phyloP scores from a whole-genome alignment of 176 grass and related monocot species.

The Cenchrus fungigraminus region DNA sequence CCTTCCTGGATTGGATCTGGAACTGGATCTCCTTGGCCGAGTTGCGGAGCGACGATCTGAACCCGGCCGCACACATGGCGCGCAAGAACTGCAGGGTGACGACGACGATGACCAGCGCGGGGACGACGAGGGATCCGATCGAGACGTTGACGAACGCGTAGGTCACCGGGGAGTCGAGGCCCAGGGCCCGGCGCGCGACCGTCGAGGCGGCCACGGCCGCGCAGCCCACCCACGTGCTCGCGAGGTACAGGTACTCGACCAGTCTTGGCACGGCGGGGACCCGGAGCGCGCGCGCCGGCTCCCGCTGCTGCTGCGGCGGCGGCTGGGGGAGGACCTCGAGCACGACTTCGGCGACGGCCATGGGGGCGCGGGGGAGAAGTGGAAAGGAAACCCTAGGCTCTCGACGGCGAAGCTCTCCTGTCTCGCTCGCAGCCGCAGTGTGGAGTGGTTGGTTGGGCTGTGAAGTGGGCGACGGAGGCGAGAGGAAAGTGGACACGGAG shows the following conservation, averaged over 20 bases:
- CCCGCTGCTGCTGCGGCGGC: neutral
- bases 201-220: neutral
- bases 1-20: neutral
- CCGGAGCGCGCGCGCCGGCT: neutral
- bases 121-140: neutral
- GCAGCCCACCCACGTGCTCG: neutral
- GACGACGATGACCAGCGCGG: neutral
- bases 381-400: neutral
- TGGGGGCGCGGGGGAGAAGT: neutral
- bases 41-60: neutral
- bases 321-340: neutral
- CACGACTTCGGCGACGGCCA: conserved; percentile 15
- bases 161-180: neutral
- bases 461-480: too few species aligned
- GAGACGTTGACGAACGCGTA: neutral
- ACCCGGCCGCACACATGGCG: neutral
- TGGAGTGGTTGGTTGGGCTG: too few species aligned
- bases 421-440: too few species aligned
- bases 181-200: neutral
- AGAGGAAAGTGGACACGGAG: too few species aligned
- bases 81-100: neutral
- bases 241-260: neutral
- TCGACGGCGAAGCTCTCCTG: too few species aligned
- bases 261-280: neutral
- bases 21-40: neutral